Evolutionary conservation across 139 green algal genomes (phyloP).

Genomic region (Eudorina sp.): DNA sequence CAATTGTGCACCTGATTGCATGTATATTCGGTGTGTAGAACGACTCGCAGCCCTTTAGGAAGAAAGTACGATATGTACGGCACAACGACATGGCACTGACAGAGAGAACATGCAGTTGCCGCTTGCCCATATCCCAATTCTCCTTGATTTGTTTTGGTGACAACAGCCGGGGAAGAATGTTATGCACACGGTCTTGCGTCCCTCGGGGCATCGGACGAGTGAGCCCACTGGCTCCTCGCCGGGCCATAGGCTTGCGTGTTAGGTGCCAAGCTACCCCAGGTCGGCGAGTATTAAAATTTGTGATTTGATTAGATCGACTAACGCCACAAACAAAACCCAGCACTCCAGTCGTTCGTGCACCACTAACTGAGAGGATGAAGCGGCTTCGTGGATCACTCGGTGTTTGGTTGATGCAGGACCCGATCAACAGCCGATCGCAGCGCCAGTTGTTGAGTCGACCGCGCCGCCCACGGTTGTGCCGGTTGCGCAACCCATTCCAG

Average conservation of each 20-base stretch:
- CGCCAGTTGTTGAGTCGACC: not conserved
- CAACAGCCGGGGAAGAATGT: not conserved
- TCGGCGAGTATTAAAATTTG: not conserved
- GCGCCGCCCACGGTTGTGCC: not conserved
- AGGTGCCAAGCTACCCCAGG: slow-evolving; percentile 3
- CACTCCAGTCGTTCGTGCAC: not conserved
- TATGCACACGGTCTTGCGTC: not conserved
- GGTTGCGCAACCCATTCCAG: not conserved
- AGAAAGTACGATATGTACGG: no score
- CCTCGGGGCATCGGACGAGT: slow-evolving; percentile 19
- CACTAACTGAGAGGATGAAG: no score
- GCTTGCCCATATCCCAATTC: no score
- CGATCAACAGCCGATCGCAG: slow-evolving; percentile 2
- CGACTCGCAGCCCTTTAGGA: no score
- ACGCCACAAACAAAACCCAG: no score
- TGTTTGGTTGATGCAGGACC: not conserved
- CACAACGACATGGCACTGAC: no score
- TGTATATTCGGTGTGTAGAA: no score
- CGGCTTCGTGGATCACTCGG: not conserved
- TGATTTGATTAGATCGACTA: not conserved
- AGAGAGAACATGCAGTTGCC: no score
- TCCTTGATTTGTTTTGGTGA: no score
- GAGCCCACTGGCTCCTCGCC: not conserved
- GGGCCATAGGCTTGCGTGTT: not conserved
- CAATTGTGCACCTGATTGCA: no score